Conservation (phyloP, 305 asterid species). For the Nicotiana rustica region DNA sequence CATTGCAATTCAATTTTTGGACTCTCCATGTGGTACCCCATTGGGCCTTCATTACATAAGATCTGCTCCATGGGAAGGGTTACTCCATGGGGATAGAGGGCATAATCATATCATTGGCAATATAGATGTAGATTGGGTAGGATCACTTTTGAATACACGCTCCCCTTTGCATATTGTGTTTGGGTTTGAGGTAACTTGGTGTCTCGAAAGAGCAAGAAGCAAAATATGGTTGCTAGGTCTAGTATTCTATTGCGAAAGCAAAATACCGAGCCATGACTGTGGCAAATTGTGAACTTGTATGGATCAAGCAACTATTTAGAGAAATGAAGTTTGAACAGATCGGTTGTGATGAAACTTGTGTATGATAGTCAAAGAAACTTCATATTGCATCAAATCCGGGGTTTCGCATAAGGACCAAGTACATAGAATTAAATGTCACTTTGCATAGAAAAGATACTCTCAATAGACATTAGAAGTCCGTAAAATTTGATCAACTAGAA, state of each 20-base stretch:
- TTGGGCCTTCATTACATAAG: no score
- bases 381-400: not conserved
- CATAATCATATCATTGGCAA: no score
- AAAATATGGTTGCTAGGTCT: not conserved
- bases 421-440: not conserved
- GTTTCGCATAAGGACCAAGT: not conserved
- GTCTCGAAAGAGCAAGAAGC: not conserved
- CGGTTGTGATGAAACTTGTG: not conserved
- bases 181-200: not conserved
- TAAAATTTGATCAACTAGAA: slow-evolving; percentile 3
- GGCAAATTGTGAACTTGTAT: not conserved
- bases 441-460: not conserved
- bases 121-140: no score
- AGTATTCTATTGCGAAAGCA: not conserved
- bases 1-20: no score
- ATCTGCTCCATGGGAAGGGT: no score
- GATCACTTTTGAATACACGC: no score
- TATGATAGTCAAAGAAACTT: not conserved
- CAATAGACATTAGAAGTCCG: not conserved
- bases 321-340: not conserved
- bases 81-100: no score
- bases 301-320: not conserved
- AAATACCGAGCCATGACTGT: not conserved
- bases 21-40: no score
- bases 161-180: not conserved